Evolutionary conservation across 2,329 filamentous ascomycete species (phyloP), one percentile per base, ranked within the genome.

Genomic region (Colletotrichum sp.): DNA sequence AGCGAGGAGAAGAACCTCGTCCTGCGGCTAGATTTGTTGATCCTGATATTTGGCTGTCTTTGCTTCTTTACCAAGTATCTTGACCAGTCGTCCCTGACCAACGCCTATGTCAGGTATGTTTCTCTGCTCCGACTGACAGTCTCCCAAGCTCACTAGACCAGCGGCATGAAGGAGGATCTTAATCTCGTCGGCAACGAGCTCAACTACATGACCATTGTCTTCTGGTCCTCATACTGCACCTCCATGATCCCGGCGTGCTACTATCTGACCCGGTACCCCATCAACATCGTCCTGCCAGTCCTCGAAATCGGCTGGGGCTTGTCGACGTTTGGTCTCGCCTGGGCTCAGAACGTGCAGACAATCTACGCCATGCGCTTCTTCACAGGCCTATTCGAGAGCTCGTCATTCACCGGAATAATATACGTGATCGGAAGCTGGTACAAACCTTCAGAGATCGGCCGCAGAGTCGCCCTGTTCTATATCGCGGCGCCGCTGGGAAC

Each of bases 401-500:
- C 82, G 5, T 86, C 84, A 75, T 74, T 74, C 66, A 73, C 74
- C 3, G 74, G 74, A 36, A 71, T 77, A 61, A 66, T 77, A 30
- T 86, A 86, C 68, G 84, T 86, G 1, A 85, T 88, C 44, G 85
- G 87, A 4, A 86, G 83, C 3, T 88, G 87, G 87, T 88, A 88
- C 72, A 81, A 82, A 78, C 61, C 71, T 27, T 36, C 70, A 6
- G 74, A 77, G 71, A 84, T 89, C 0, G 91, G 89, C 73, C 91
- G 91, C 78, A 86, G 91, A 15, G 84, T 86, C 2, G 86, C 86
- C 74, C 85, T 89, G 59, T 88, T 88, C 79, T 85, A 88, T 71
- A 85, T 90, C 2, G 88, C 87, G 29, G 88, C 89, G 22, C 88
- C 87, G 6, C 84, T 91, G 0, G 90, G 89, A 2, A 83, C 85